Conservation (phyloP, 305 asterid genomes). For the Salvia sclarea region DNA sequence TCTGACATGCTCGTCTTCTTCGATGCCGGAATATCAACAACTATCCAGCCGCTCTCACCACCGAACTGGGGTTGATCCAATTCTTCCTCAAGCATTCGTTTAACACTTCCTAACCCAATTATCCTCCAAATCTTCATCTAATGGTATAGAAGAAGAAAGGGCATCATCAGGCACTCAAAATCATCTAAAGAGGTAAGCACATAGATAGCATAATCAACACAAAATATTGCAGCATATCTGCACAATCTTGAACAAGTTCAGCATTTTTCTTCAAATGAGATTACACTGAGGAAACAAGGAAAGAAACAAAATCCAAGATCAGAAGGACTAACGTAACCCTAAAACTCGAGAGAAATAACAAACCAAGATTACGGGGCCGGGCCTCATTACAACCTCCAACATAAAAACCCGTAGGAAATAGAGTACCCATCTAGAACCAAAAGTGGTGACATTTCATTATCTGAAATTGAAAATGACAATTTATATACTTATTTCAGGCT, state of each 20-base stretch:
- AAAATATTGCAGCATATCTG: background rate
- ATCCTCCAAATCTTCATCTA: slow-evolving; percentile 31
- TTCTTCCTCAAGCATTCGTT: slow-evolving; percentile 34
- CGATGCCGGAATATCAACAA: slow-evolving; percentile 1
- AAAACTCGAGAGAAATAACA: background rate
- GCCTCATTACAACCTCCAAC: background rate
- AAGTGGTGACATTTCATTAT: background rate
- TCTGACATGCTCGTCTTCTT: slow-evolving; percentile 29
- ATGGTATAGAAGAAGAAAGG: background rate
- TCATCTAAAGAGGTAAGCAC: background rate
- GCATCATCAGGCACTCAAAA: slow-evolving; percentile 13
- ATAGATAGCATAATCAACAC: background rate
- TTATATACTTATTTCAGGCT: background rate
- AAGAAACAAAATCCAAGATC: too few species aligned
- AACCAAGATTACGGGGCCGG: background rate
- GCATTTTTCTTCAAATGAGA: background rate
- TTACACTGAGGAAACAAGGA: too few species aligned
- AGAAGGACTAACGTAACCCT: background rate
- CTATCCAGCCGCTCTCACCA: background rate
- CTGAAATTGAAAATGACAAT: background rate
- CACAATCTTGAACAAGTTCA: background rate
- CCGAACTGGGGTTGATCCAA: slow-evolving; percentile 15
- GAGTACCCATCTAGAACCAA: background rate
- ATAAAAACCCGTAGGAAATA: background rate
- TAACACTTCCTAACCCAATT: slow-evolving; percentile 14